Evolutionary conservation across 2,329 filamentous ascomycete species (phyloP), one percentile per base, ranked within the genome.

Genomic region (Penicillium crustosum): DNA sequence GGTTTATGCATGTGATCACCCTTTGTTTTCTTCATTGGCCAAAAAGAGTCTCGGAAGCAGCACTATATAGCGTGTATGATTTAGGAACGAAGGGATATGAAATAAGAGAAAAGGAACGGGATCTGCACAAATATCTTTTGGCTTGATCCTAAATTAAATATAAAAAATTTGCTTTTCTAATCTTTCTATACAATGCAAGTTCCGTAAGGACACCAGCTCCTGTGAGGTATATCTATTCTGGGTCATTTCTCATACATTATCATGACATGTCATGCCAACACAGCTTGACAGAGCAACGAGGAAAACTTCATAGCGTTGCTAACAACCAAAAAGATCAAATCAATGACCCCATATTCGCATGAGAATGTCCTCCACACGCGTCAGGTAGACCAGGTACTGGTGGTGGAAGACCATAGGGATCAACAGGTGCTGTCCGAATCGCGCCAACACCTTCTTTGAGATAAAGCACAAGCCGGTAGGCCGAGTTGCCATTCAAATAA

Each of bases 401-500:
- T 35, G 56, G 60, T 31, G 62, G 62, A 43, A 57, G 54, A 17
- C 58, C 66, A 44, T 71, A 73, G 3, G 72, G 67, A 59, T 78
- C 76, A 57, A 56, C 23, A 7, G 73, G 69, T 13, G 65, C 60
- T 12, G 75, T 72, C 31, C 71, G 68, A 39, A 79, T 79, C 31
- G 75, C 73, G 4, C 79, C 78, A 10, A 82, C 79, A 6, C 82
- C 82, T 62, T 82, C 80, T 71, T 89, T 93, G 52, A 97, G 78
- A 62, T 93, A 88, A 38, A 99, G 76, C 7, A 97, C 87, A 51
- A 99, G 80, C 42, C 94, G 84, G 73, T 94, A 99, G 2, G 94
- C 94, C 55, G 92, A 96, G 72, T 91, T 99, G 12, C 94, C 94
- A 70, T 97, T 99, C 41, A 99, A 79, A 68, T 99, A 99, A 72